A percentile compares a stretch with the other conserved stretches of the same genome.
Conservation (phyloP, 2,329 filamentous ascomycete species). For the Beauveria scarabaeidicola region DNA sequence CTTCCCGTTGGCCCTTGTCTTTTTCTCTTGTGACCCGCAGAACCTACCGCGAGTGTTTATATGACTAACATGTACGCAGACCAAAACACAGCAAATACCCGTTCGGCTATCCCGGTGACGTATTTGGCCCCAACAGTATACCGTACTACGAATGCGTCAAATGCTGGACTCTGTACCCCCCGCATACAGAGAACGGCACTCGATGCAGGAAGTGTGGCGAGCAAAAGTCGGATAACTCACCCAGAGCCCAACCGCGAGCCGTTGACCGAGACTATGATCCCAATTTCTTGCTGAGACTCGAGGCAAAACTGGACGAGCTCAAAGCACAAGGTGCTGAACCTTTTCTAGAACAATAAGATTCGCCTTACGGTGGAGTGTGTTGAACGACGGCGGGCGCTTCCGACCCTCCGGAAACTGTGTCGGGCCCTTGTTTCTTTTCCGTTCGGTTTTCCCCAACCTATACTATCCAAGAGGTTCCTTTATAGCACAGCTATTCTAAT, state of each 20-base stretch:
- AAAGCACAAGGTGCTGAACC: slow-evolving; percentile 20
- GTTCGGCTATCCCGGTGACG: slow-evolving; percentile 61
- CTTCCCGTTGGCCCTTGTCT: neutral
- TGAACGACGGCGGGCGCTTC: neutral
- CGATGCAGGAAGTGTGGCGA: slow-evolving; percentile 54
- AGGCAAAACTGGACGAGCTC: slow-evolving; percentile 43
- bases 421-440: neutral
- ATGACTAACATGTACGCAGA: slow-evolving; percentile 26
- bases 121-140: slow-evolving; percentile 41
- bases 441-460: neutral
- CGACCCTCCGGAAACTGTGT: neutral
- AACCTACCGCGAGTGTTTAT: neutral
- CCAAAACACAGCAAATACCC: slow-evolving; percentile 62
- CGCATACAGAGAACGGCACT: slow-evolving; percentile 40
- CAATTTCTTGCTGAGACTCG: slow-evolving; percentile 47
- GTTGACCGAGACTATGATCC: slow-evolving; percentile 55
- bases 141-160: slow-evolving; percentile 52
- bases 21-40: neutral
- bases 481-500: too few relatives aligned
- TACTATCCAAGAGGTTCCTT: too few relatives aligned
- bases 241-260: slow-evolving; percentile 49
- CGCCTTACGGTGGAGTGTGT: too few relatives aligned
- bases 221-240: slow-evolving; percentile 50
- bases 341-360: neutral
- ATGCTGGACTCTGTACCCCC: slow-evolving; percentile 51